A percentile compares a stretch with the other conserved stretches of the same genome.
Evolutionary conservation across 2,329 filamentous ascomycete species (phyloP).

Genomic region (Ceratocystis cubensis): DNA sequence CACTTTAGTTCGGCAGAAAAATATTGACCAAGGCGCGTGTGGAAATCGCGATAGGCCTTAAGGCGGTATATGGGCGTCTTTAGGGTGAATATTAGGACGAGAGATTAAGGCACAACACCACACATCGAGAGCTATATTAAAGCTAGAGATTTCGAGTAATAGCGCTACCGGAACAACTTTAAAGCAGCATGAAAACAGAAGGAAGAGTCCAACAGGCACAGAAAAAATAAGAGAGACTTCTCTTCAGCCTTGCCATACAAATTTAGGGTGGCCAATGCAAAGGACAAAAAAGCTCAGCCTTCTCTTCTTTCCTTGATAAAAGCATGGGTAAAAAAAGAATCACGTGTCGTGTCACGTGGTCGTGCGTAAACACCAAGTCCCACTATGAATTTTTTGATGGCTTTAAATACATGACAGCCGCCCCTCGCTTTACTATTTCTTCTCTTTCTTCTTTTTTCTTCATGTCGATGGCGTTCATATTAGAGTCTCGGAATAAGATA

Average conservation of each 20-base stretch:
- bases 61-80: background rate
- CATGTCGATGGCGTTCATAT: conserved; percentile 83
- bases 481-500: conserved; percentile 97
- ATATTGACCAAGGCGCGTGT: background rate
- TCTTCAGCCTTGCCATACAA: conserved; percentile 19
- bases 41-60: background rate
- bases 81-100: too few relatives aligned
- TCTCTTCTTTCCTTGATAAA: background rate
- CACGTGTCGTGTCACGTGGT: conserved; percentile 10
- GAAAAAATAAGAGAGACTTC: background rate
- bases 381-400: conserved; percentile 12
- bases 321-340: background rate
- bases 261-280: conserved; percentile 1
- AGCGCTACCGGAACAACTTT: background rate
- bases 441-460: conserved; percentile 41
- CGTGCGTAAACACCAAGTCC: background rate
- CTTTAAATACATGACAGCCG: conserved; percentile 15
- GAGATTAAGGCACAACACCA: too few relatives aligned
- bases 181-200: background rate
- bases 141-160: too few relatives aligned
- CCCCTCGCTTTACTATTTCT: conserved; percentile 16
- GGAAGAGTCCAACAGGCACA: conserved; percentile 1
- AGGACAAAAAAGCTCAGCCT: conserved; percentile 3
- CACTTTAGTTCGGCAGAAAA: conserved; percentile 1
- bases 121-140: too few relatives aligned